Base-by-base conservation (phyloP, 345 rosid species). In the Brassica nigra region DNA sequence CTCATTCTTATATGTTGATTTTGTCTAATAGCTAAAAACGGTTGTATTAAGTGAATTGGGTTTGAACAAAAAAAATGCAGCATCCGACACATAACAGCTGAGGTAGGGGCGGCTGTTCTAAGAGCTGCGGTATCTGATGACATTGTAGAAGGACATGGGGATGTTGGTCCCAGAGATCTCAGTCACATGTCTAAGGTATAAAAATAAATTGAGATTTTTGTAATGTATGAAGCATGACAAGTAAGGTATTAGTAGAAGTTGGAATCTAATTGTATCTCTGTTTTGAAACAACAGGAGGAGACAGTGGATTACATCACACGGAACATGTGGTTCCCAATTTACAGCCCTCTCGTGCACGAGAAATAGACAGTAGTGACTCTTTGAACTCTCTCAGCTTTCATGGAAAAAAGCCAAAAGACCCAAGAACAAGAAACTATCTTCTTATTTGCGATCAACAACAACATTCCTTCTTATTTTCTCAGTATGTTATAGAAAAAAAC, bases 281-380 rank as follows among this genome's bases (percentile, higher is more conserved):
- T 18, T 16, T 59, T 37, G 29, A 18, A 2, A 18, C 34, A 88
- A 88, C 90, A 95, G 99, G 96, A 91, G 81, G 97, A 91, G 77
- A 90, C 90, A 1, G 94, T 92, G 75, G 80, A 85, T 64, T 88
- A 89, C 75, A 83, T 95, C 4, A 87, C 79, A 15, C 74, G 83
- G 34, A 84, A 83, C 79, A 95, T 95, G 98, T 95, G 99, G 98
- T 95, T 73, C 88, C 99, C 98, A 33, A 11, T 89, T 69, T 92
- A 95, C 85, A 90, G 91, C 77, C 98, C 99, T 68, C 91, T 95
- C 8, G 98, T 95, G 84, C 99, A 90, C 28, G 94, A 95, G 88
- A 91, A 95, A 80, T 95, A 79, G 81, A 69, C 78, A 42, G 14
- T 3, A 2, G 11, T 6, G 18, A 5, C 44, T 30, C 37, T 52